Percentiles rank a stretch among this genome's conserved stretches.
phyloP scores from a whole-genome alignment of 371 early-diverging fungal species.

The Rhizopus delemar region DNA sequence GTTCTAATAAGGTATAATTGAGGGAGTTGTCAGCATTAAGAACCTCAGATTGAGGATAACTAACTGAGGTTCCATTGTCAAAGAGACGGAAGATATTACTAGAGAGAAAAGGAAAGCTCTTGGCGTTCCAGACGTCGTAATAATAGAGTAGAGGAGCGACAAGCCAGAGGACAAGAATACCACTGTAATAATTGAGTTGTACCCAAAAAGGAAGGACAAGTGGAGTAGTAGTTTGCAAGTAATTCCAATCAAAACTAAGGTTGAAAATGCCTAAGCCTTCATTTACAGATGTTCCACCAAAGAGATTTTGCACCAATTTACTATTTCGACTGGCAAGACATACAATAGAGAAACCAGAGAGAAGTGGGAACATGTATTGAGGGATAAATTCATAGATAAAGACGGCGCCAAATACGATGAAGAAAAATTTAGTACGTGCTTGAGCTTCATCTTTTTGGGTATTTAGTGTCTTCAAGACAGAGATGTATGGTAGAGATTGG shows the following conservation, averaged over 20 bases:
- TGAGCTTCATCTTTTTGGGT: slow-evolving; percentile 55
- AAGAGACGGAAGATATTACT: slow-evolving; percentile 37
- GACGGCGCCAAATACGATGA: slow-evolving; percentile 39
- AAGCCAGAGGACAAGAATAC: slow-evolving; percentile 40
- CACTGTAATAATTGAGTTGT: slow-evolving; percentile 42
- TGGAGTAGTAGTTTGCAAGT: slow-evolving; percentile 52
- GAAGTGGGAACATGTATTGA: slow-evolving; percentile 48
- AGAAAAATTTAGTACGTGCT: slow-evolving; percentile 60
- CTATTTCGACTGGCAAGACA: slow-evolving; percentile 43
- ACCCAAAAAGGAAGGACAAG: slow-evolving; percentile 70
- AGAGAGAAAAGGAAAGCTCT: slow-evolving; percentile 46
- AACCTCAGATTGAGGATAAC: slow-evolving; percentile 45
- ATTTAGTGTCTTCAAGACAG: slow-evolving; percentile 77
- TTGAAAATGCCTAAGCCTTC: slow-evolving; percentile 55
- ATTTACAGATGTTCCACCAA: slow-evolving; percentile 48
- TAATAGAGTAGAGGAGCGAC: slow-evolving; percentile 41
- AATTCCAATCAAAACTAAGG: slow-evolving; percentile 56
- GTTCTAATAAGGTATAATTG: slow-evolving; percentile 35
- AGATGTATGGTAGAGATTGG: slow-evolving; percentile 68
- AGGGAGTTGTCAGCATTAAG: slow-evolving; percentile 41
- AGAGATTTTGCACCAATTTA: slow-evolving; percentile 53
- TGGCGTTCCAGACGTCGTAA: slow-evolving; percentile 49
- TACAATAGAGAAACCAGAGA: slow-evolving; percentile 53
- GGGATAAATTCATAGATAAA: slow-evolving; percentile 53
- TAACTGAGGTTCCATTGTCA: slow-evolving; percentile 23